Evolutionary conservation across 1,284 basidiomycete species (phyloP).

Genomic region (Peniophora sp.): DNA sequence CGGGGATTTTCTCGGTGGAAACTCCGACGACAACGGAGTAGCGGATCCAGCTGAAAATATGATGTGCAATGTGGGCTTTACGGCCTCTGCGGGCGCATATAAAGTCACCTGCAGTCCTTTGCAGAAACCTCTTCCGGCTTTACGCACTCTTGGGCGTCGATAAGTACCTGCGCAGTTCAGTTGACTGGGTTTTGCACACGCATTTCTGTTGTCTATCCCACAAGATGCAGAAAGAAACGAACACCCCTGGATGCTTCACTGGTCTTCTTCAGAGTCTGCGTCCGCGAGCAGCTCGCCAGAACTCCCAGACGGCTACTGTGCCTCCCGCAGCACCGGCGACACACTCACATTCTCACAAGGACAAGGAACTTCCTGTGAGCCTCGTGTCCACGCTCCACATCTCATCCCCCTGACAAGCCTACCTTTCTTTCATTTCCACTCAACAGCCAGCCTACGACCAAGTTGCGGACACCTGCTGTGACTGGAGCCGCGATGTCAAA

Average conservation of each 20-base stretch:
- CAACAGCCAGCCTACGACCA: background rate
- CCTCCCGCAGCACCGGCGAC: background rate
- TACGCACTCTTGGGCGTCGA: too few relatives aligned
- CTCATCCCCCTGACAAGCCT: background rate
- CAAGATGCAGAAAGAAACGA: too few relatives aligned
- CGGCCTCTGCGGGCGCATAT: too few relatives aligned
- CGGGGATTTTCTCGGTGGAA: too few relatives aligned
- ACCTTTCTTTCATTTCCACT: background rate
- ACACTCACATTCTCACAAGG: background rate
- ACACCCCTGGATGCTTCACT: background rate
- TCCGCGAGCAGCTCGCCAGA: background rate
- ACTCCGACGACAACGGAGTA: too few relatives aligned
- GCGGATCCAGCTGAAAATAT: too few relatives aligned
- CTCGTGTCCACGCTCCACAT: background rate
- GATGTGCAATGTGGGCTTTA: too few relatives aligned
- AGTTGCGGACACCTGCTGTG: background rate
- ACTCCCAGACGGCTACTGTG: background rate
- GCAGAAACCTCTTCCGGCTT: too few relatives aligned
- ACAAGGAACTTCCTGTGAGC: background rate
- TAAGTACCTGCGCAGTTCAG: too few relatives aligned
- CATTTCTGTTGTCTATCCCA: too few relatives aligned
- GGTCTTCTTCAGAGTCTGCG: background rate
- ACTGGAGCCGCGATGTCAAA: background rate
- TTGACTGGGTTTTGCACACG: too few relatives aligned
- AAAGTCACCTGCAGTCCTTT: too few relatives aligned